These are phyloP conservation scores for Garcia nutans DNA, from an alignment of 345 rosid genomes.

Conservation along the genomic window DNA sequence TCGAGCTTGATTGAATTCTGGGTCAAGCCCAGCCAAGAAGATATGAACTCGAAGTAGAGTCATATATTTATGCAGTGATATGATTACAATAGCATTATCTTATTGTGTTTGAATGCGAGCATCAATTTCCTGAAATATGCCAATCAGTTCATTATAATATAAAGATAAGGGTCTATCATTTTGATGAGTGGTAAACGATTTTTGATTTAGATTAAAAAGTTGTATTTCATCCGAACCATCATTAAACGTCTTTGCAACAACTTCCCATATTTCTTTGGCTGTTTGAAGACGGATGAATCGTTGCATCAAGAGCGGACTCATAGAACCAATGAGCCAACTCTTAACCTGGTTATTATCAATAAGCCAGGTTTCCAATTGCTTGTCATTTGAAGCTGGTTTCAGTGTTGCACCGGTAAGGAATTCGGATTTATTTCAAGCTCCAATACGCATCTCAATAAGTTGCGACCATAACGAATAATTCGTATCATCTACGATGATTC, in stretches of 20 bases:
- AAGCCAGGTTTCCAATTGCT: not conserved
- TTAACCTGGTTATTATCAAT: not conserved
- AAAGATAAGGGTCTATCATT: not conserved
- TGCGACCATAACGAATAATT: no score
- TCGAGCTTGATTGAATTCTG: not conserved
- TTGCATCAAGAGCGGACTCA: not conserved
- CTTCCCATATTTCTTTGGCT: not conserved
- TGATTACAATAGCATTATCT: not conserved
- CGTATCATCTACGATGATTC: no score
- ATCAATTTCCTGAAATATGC: not conserved
- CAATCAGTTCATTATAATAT: not conserved
- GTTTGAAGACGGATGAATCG: not conserved
- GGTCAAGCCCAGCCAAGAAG: not conserved
- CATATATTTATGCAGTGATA: not conserved
- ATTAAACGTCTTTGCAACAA: not conserved
- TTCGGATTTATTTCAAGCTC: not conserved
- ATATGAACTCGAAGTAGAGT: conserved; percentile 7
- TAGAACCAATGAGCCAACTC: not conserved
- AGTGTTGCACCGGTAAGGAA: not conserved
- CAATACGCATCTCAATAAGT: no score
- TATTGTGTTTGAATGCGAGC: not conserved
- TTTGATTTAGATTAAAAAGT: not conserved
- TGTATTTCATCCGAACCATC: not conserved
- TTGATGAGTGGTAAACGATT: not conserved
- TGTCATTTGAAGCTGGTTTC: not conserved